A percentile compares a stretch with the other conserved stretches of the same genome.
phyloP scores from a whole-genome alignment of 441 rosid species.

The Euphorbia celastroides region DNA sequence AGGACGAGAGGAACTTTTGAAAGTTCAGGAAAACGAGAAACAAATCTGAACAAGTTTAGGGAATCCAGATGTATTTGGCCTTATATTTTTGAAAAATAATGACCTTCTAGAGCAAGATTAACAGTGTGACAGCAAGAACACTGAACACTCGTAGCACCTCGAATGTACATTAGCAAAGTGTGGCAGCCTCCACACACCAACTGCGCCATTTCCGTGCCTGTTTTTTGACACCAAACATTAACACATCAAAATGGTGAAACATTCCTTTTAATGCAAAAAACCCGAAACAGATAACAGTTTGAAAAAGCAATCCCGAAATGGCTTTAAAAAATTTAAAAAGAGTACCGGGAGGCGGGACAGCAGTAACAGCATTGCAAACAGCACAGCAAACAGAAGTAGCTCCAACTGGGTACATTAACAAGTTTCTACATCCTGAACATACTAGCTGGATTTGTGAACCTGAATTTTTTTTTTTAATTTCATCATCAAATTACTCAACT shows the following conservation, averaged over 20 bases:
- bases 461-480: conserved; percentile 24
- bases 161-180: conserved; percentile 90
- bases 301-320: no score
- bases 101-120: conserved; percentile 91
- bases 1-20: no score
- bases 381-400: conserved; percentile 97
- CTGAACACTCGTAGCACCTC: conserved; percentile 97
- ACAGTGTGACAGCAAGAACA: conserved; percentile 98
- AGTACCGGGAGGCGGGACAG: conserved; percentile 92
- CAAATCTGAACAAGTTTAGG: no score
- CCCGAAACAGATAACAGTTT: no score
- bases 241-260: no score
- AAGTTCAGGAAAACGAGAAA: no score
- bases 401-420: conserved; percentile 84
- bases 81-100: no score
- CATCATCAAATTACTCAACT: background rate
- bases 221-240: no score
- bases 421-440: conserved; percentile 94
- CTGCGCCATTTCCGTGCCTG: conserved; percentile 99
- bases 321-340: no score
- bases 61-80: no score
- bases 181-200: conserved; percentile 98
- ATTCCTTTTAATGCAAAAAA: no score
- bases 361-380: conserved; percentile 95
- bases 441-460: conserved; percentile 91